Percentiles rank a stretch among this genome's conserved stretches.
phyloP scores from a whole-genome alignment of 805 yeast genomes.

The Metschnikowia lachancei region DNA sequence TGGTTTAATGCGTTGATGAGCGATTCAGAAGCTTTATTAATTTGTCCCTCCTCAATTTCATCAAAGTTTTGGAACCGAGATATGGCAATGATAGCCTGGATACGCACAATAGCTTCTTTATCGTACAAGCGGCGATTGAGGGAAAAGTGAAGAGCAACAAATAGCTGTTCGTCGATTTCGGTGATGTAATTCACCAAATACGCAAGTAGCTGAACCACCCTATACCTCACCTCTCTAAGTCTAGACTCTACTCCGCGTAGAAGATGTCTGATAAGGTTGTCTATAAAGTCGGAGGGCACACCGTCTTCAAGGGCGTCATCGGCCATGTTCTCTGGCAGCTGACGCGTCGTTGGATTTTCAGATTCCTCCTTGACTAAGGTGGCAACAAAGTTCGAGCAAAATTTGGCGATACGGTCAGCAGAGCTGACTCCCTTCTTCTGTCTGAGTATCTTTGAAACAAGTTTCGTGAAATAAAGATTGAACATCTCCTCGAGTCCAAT shows the following conservation, averaged over 20 bases:
- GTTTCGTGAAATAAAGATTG: constrained; percentile 53
- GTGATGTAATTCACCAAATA: constrained; percentile 67
- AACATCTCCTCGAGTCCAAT: constrained; percentile 58
- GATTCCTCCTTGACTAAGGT: constrained; percentile 41
- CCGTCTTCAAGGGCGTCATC: constrained; percentile 41
- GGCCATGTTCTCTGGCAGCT: constrained; percentile 21
- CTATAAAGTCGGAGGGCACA: constrained; percentile 53
- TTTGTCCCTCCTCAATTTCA: constrained; percentile 23
- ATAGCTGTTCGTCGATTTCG: constrained; percentile 71
- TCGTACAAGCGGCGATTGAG: constrained; percentile 65
- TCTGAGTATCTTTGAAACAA: constrained; percentile 63
- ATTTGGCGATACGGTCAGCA: constrained; percentile 75
- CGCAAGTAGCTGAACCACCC: constrained; percentile 75
- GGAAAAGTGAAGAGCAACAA: constrained; percentile 57
- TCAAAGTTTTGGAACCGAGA: constrained; percentile 64
- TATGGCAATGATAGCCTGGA: constrained; percentile 79
- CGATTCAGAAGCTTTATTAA: constrained; percentile 20
- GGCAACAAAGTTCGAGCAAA: constrained; percentile 58
- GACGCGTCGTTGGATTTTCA: constrained; percentile 18
- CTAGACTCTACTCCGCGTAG: constrained; percentile 76
- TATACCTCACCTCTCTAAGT: constrained; percentile 72
- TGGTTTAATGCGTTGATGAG: constrained; percentile 57
- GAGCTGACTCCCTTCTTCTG: constrained; percentile 65
- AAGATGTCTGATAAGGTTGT: constrained; percentile 60
- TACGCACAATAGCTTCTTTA: constrained; percentile 72